Conservation (phyloP, 768 basidiomycete species). For the Psilocybe azurescens region DNA sequence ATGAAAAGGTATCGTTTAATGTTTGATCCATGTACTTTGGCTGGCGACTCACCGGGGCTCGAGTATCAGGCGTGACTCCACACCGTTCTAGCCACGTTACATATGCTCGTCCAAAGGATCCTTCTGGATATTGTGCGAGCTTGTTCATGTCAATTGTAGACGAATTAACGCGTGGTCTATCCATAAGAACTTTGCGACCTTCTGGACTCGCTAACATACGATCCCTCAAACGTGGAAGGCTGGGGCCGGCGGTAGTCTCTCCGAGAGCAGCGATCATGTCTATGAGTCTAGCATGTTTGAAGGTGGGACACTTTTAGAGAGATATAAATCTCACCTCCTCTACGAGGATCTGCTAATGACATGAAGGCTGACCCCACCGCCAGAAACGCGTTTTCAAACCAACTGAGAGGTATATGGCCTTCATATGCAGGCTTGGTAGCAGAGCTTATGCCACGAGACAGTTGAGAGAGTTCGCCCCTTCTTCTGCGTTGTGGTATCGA, state of each 20-base stretch:
- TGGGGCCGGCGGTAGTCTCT: conserved; percentile 87
- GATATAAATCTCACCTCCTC: conserved; percentile 69
- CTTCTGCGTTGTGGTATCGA: background rate
- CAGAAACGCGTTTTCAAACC: conserved; percentile 85
- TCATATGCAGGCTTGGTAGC: conserved; percentile 60
- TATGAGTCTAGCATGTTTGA: conserved; percentile 32
- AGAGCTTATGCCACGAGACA: conserved; percentile 10
- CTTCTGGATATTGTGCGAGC: conserved; percentile 71
- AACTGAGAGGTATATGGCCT: conserved; percentile 82
- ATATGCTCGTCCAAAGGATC: conserved; percentile 87
- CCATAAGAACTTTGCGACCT: conserved; percentile 83
- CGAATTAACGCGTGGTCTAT: conserved; percentile 83
- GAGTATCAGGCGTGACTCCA: conserved; percentile 91
- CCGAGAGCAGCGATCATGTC: conserved; percentile 96
- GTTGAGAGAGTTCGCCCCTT: background rate
- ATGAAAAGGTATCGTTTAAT: background rate
- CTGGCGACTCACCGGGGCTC: conserved; percentile 72
- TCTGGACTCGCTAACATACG: conserved; percentile 79
- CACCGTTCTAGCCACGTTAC: conserved; percentile 88
- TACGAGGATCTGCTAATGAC: conserved; percentile 78
- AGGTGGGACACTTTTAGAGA: conserved; percentile 6
- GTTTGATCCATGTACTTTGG: background rate
- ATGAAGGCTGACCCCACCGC: conserved; percentile 86
- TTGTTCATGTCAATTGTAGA: conserved; percentile 73
- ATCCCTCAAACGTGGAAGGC: conserved; percentile 77